phyloP scores from a whole-genome alignment of 495 filamentous ascomycete species.

The Hypoxylon rickii region DNA sequence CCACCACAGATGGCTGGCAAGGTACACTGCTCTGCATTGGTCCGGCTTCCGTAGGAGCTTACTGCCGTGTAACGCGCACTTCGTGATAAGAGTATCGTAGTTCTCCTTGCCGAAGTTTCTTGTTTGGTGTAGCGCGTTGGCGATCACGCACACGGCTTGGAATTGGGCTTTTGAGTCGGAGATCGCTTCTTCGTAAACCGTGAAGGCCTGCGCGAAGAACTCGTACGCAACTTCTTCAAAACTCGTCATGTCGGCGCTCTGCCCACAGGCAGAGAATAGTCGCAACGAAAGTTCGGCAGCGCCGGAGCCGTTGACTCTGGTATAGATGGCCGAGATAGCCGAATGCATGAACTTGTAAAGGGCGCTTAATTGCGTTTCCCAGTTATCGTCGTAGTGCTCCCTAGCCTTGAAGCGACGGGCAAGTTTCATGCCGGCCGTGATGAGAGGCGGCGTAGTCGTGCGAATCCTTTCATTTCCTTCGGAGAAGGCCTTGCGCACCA shows the following conservation, averaged over 20 bases:
- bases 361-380: slow-evolving; percentile 84
- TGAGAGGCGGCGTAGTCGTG: slow-evolving; percentile 89
- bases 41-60: slow-evolving; percentile 98
- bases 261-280: slow-evolving; percentile 87
- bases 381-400: slow-evolving; percentile 95
- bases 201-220: slow-evolving; percentile 98
- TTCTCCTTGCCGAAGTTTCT: slow-evolving; percentile 93
- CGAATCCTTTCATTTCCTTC: slow-evolving; percentile 95
- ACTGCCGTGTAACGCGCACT: slow-evolving; percentile 93
- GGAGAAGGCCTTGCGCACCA: slow-evolving; percentile 80
- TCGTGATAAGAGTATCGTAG: slow-evolving; percentile 97
- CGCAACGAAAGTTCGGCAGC: slow-evolving; percentile 86
- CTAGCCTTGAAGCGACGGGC: slow-evolving; percentile 86
- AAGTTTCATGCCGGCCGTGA: slow-evolving; percentile 88
- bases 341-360: slow-evolving; percentile 95
- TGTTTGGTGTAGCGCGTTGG: slow-evolving; percentile 82
- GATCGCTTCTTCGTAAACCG: slow-evolving; percentile 94
- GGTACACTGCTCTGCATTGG: slow-evolving; percentile 93
- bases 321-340: slow-evolving; percentile 83
- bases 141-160: slow-evolving; percentile 94
- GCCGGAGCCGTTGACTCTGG: slow-evolving; percentile 74
- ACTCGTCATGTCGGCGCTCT: slow-evolving; percentile 88
- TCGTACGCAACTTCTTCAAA: slow-evolving; percentile 97
- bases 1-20: slow-evolving; percentile 98
- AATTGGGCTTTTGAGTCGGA: slow-evolving; percentile 95